Evolutionary conservation across 2,329 filamentous ascomycete species (phyloP).

Genomic region (Fusarium buharicum): DNA sequence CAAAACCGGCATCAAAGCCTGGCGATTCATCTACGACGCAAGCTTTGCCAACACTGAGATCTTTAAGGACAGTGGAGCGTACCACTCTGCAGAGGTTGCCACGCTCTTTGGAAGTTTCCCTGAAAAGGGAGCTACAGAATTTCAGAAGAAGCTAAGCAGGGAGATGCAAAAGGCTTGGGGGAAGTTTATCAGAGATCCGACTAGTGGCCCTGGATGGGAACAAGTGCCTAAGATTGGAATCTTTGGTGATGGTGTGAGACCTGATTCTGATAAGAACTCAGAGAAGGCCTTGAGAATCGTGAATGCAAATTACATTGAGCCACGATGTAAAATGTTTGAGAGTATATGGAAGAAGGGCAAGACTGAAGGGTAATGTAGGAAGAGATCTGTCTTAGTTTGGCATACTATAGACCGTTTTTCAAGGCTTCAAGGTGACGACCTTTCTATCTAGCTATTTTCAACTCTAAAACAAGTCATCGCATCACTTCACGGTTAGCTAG

Average conservation of each 20-base stretch:
- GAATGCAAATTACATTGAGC: slow-evolving; percentile 11
- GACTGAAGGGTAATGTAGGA: neutral
- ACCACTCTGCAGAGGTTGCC: slow-evolving; percentile 58
- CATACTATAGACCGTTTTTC: neutral
- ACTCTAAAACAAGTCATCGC: too few species aligned
- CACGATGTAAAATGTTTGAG: slow-evolving; percentile 17
- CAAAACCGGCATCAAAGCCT: slow-evolving; percentile 51
- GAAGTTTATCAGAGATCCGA: slow-evolving; percentile 44
- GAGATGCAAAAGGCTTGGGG: slow-evolving; percentile 47
- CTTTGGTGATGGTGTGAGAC: slow-evolving; percentile 39
- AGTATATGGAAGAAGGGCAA: slow-evolving; percentile 1
- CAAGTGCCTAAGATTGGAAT: slow-evolving; percentile 37
- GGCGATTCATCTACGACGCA: slow-evolving; percentile 59
- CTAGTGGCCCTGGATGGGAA: slow-evolving; percentile 42
- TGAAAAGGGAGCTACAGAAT: slow-evolving; percentile 25
- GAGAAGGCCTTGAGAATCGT: slow-evolving; percentile 5
- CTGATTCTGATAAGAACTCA: slow-evolving; percentile 6
- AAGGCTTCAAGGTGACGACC: too few species aligned
- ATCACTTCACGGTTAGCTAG: too few species aligned
- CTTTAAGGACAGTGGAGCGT: slow-evolving; percentile 54
- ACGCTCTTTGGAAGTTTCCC: slow-evolving; percentile 56
- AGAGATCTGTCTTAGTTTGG: neutral
- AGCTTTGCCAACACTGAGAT: slow-evolving; percentile 59
- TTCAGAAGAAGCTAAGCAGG: slow-evolving; percentile 32
- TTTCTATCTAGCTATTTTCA: too few species aligned